Evolutionary conservation across 345 rosid species (phyloP).

Genomic region (Dipteronia sinensis): DNA sequence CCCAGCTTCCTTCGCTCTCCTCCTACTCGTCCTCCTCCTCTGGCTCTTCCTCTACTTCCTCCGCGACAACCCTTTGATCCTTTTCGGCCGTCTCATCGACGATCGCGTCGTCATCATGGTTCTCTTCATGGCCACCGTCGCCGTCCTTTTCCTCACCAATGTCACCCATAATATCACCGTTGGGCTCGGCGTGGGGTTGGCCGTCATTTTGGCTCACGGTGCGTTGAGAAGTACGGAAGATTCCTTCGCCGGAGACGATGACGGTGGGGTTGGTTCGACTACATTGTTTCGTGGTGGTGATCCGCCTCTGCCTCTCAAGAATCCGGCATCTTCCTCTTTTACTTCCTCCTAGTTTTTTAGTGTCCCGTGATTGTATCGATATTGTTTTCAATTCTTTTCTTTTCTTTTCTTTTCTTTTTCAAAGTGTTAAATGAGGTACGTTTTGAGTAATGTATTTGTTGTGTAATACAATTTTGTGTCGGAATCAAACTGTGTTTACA

Average conservation of each 20-base stretch:
- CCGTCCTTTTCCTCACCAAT: slow-evolving; percentile 40
- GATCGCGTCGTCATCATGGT: slow-evolving; percentile 40
- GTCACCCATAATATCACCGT: slow-evolving; percentile 37
- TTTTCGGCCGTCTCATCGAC: slow-evolving; percentile 40
- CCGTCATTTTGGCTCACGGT: slow-evolving; percentile 49
- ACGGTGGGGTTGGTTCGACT: slow-evolving; percentile 25
- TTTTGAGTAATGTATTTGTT: too few relatives aligned
- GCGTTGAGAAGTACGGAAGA: slow-evolving; percentile 43
- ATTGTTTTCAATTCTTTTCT: background rate
- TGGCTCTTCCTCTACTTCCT: slow-evolving; percentile 63
- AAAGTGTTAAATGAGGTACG: too few relatives aligned
- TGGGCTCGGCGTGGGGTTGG: slow-evolving; percentile 44
- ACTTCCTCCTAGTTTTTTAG: slow-evolving; percentile 15
- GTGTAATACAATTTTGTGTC: background rate
- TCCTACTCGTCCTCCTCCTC: slow-evolving; percentile 40
- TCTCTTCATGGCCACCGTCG: slow-evolving; percentile 40
- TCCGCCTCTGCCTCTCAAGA: slow-evolving; percentile 17
- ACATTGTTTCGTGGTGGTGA: background rate
- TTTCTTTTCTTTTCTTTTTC: too few relatives aligned
- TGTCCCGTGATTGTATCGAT: background rate
- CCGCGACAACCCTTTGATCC: slow-evolving; percentile 42
- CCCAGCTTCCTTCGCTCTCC: slow-evolving; percentile 49
- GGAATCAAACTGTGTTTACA: background rate
- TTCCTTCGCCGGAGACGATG: slow-evolving; percentile 37
- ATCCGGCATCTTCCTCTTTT: slow-evolving; percentile 30